Conservation (phyloP, 192 early-diverging fungal species). For the Entrophospora sp. region DNA sequence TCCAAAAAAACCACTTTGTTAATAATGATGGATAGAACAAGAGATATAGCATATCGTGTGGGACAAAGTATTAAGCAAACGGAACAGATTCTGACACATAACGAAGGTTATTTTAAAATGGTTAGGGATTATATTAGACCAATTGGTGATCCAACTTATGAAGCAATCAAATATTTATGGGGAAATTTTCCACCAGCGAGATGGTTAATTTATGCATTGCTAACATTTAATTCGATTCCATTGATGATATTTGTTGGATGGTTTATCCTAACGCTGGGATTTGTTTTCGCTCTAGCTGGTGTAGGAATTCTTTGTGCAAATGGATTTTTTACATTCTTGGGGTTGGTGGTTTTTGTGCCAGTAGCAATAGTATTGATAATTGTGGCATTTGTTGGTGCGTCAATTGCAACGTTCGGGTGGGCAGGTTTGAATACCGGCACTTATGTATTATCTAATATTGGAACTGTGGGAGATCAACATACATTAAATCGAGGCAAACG, state of each 20-base stretch:
- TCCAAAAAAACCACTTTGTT: too few species aligned
- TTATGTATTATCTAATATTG: neutral
- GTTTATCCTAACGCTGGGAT: neutral
- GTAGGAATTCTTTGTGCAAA: neutral
- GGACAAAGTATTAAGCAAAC: too few species aligned
- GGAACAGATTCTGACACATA: too few species aligned
- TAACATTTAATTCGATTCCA: neutral
- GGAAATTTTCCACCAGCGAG: neutral
- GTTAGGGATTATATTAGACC: too few species aligned
- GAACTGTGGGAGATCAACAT: too few species aligned
- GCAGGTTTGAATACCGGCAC: neutral
- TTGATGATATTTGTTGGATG: neutral
- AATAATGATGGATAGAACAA: too few species aligned
- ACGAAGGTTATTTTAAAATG: too few species aligned
- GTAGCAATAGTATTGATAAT: neutral
- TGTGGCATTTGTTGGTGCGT: neutral
- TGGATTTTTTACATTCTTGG: neutral
- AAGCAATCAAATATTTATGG: constrained; percentile 3
- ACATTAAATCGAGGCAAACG: too few species aligned
- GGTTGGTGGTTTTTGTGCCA: neutral
- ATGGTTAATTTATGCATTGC: neutral
- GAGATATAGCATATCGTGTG: too few species aligned
- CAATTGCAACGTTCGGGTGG: neutral
- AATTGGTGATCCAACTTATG: too few species aligned
- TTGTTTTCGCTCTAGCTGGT: neutral